Evolutionary conservation across 441 rosid genomes (phyloP), one percentile per base, ranked within the genome.

Genomic region (Theobroma grandiflorum): DNA sequence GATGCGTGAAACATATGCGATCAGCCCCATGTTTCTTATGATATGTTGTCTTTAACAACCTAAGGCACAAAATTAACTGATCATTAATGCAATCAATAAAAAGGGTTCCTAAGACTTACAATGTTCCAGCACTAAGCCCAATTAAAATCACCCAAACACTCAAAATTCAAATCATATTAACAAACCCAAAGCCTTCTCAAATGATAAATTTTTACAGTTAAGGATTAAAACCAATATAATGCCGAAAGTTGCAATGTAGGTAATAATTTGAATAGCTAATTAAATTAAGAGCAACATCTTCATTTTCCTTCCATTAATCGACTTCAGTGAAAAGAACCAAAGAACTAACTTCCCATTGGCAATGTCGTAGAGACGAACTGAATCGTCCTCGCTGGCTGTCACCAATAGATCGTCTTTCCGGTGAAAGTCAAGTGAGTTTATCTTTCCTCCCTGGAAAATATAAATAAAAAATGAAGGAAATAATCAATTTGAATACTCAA

Each of bases 1-100:
- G 99, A 83, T 96, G 99, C 0, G 99, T 96, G 83, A 96, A 95
- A 86, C 98, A 96, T 50, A 95, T 91, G n/a, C 93, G 89, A 85
- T 95, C 98, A 5, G 99, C 86, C 12, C 98, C 98, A 81, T 92
- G 97, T 85, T 91, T 93, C 92, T 90, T 93, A 83, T 96, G 98
- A 85, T 84, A 88, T 35, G 98, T 95, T n/a, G 96, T 96, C 91
- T 95, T 96, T 31, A 96, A 85, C 92, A 93, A 90, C 89, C 99
- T 94, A 80, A 83, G 77, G 31, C 72, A 45, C 65, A 7, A 2
- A 6, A 63, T 57, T 78, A 10, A 4, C 37, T 55, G 64, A 72
- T 31, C 66, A 62, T 62, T 4, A 37, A 61, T 14, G 0, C 26
- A 6, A 69, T 45, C 52, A 69, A 76, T 33, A 33, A 26, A 66